These are phyloP conservation scores for Solanum piurae DNA, from an alignment of 257 asterid species.

Conservation along the genomic window DNA sequence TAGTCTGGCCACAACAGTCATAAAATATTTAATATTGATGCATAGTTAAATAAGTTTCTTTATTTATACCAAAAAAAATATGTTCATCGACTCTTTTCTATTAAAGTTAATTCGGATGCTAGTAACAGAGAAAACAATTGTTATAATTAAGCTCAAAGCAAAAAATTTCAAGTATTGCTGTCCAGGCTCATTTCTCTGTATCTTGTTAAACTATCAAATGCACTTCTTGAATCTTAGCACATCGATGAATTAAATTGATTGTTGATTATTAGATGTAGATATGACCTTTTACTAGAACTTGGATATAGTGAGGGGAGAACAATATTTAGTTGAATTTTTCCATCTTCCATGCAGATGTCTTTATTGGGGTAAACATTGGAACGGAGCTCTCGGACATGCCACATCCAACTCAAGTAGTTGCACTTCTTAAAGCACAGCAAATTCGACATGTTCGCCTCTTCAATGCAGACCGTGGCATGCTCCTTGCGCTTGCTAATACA, in stretches of 20 bases:
- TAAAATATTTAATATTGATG: background rate
- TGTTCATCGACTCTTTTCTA: background rate
- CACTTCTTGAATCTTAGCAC: background rate
- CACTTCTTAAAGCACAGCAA: conserved; percentile 69
- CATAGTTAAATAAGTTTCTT: background rate
- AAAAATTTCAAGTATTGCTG: background rate
- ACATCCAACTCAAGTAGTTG: conserved; percentile 80
- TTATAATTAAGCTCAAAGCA: background rate
- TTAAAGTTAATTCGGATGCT: background rate
- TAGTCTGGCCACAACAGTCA: background rate
- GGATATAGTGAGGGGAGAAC: background rate
- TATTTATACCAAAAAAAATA: background rate
- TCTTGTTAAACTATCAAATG: background rate
- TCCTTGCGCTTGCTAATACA: conserved; percentile 70
- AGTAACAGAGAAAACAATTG: background rate
- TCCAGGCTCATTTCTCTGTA: background rate
- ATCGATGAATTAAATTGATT: background rate
- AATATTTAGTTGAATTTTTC: background rate
- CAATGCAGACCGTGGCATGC: conserved; percentile 73
- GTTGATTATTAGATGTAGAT: background rate
- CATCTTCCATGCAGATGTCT: conserved; percentile 32
- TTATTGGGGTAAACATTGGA: conserved; percentile 73
- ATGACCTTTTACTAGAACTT: background rate
- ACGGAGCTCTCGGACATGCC: conserved; percentile 76
- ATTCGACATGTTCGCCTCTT: conserved; percentile 54